These are phyloP conservation scores for Gnaphalium uliginosum DNA, from an alignment of 129 eudicot species.

Conservation along the genomic window DNA sequence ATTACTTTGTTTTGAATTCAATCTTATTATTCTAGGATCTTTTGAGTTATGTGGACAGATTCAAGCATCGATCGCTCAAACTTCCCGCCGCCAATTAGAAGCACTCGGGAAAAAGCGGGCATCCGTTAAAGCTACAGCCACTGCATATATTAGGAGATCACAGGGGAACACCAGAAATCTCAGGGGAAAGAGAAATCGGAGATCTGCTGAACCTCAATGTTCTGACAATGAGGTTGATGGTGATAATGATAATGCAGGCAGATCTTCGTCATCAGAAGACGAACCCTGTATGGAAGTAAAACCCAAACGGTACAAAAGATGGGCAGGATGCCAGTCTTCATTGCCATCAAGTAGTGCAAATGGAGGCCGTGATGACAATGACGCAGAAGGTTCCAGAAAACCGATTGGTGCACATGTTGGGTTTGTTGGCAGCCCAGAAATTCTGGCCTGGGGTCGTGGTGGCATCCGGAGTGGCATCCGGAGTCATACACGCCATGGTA, in stretches of 20 bases:
- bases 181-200: slow-evolving; percentile 57
- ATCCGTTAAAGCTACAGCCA: slow-evolving; percentile 53
- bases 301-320: slow-evolving; percentile 55
- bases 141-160: slow-evolving; percentile 52
- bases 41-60: slow-evolving; percentile 48
- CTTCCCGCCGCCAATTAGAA: slow-evolving; percentile 79
- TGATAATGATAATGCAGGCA: slow-evolving; percentile 51
- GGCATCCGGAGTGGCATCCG: slow-evolving; percentile 77
- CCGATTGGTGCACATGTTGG: slow-evolving; percentile 50
- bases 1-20: slow-evolving; percentile 10
- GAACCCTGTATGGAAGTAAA: slow-evolving; percentile 54
- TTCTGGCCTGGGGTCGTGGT: slow-evolving; percentile 80
- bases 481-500: slow-evolving; percentile 62
- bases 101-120: slow-evolving; percentile 83
- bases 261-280: slow-evolving; percentile 77
- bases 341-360: slow-evolving; percentile 53
- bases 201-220: slow-evolving; percentile 44
- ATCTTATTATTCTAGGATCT: background rate
- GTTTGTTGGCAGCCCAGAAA: slow-evolving; percentile 56
- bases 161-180: slow-evolving; percentile 42
- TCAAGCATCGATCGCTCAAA: slow-evolving; percentile 87
- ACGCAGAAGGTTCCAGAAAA: slow-evolving; percentile 51
- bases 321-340: slow-evolving; percentile 54
- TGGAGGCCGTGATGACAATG: slow-evolving; percentile 55
- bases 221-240: slow-evolving; percentile 71